phyloP scores from a whole-genome alignment of 176 grass and related monocot genomes.

The Rhynchospora tenuis region DNA sequence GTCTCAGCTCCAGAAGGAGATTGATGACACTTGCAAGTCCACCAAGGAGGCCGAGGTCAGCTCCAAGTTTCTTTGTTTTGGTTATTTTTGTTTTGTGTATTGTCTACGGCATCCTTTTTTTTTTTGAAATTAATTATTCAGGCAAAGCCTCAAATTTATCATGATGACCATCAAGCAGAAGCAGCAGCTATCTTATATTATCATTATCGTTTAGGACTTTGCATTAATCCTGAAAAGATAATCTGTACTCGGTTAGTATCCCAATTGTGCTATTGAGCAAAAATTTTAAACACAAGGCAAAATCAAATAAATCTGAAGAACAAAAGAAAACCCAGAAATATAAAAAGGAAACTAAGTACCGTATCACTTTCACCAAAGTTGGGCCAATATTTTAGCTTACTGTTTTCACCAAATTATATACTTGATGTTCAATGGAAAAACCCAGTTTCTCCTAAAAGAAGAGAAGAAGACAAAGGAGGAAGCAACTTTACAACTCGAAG shows the following conservation, averaged over 20 bases:
- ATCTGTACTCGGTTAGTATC: background rate
- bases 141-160: background rate
- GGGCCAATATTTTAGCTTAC: background rate
- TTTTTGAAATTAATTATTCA: background rate
- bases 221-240: background rate
- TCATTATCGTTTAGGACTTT: background rate
- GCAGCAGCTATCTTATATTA: background rate
- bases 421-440: background rate
- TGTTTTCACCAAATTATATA: background rate
- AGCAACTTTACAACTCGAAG: conserved; percentile 1
- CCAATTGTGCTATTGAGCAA: background rate
- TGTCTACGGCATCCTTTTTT: background rate
- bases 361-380: background rate
- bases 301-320: background rate
- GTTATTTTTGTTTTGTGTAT: background rate
- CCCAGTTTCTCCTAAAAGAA: conserved; percentile 4
- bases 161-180: background rate
- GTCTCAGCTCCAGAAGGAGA: conserved; percentile 36
- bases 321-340: background rate
- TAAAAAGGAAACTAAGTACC: background rate
- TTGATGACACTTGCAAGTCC: conserved; percentile 44
- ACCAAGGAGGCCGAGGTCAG: conserved; percentile 63
- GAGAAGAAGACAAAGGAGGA: conserved; percentile 14
- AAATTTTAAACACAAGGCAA: background rate
- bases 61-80: background rate